Evolutionary conservation across 1,284 basidiomycete genomes (phyloP).

Genomic region (Sanghuangporus baumii): DNA sequence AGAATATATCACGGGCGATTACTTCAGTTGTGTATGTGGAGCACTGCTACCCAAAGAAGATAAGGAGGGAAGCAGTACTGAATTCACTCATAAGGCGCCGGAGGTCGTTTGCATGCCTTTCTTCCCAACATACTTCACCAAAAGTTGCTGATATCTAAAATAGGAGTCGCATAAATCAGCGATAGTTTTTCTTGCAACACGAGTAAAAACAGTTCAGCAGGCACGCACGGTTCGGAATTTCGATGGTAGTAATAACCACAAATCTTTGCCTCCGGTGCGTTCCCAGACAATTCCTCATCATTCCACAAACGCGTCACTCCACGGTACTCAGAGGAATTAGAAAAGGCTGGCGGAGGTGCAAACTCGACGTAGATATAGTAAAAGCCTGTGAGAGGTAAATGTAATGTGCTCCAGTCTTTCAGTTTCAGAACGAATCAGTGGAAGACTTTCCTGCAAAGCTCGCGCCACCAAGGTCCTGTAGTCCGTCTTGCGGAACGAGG

Average conservation of each 20-base stretch:
- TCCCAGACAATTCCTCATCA: not conserved
- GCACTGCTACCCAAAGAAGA: no score
- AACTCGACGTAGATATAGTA: conserved; percentile 85
- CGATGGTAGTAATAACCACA: conserved; percentile 92
- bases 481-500: conserved; percentile 88
- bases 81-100: no score
- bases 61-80: no score
- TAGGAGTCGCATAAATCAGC: no score
- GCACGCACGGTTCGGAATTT: conserved; percentile 77
- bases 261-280: conserved; percentile 56
- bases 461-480: conserved; percentile 92
- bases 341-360: conserved; percentile 43
- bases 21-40: no score
- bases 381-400: conserved; percentile 49
- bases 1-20: no score
- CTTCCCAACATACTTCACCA: no score
- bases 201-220: not conserved
- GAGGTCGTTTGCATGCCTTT: no score
- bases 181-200: no score
- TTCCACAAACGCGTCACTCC: conserved; percentile 5
- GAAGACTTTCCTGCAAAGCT: conserved; percentile 79
- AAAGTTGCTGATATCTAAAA: no score
- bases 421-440: not conserved
- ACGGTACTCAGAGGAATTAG: not conserved
- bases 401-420: conserved; percentile 1